Percentiles rank a stretch among this genome's conserved stretches.
Evolutionary conservation across 768 basidiomycete species (phyloP).

Genomic region (Tephrocybe rancida): DNA sequence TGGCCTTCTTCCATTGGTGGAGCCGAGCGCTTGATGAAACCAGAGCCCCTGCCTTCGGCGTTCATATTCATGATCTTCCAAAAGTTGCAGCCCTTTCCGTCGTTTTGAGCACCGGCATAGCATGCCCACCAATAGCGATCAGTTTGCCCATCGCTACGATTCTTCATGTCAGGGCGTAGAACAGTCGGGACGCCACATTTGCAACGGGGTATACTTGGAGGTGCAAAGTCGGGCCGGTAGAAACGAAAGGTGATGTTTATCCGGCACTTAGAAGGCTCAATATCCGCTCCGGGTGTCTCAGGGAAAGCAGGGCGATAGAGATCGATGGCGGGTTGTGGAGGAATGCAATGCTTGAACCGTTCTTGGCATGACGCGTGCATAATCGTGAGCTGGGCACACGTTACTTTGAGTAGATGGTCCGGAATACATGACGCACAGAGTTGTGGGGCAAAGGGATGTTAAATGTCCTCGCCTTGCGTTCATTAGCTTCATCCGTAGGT

Average conservation of each 20-base stretch:
- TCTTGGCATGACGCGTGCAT: slow-evolving; percentile 90
- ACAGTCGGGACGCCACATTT: slow-evolving; percentile 73
- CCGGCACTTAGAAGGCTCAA: slow-evolving; percentile 62
- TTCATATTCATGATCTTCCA: slow-evolving; percentile 76
- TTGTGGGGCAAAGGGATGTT: slow-evolving; percentile 80
- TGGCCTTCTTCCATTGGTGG: background rate
- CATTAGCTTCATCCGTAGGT: slow-evolving; percentile 57
- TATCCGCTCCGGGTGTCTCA: slow-evolving; percentile 23
- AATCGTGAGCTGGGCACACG: slow-evolving; percentile 60
- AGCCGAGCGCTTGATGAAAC: background rate
- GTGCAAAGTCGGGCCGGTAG: slow-evolving; percentile 79
- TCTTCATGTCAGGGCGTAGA: slow-evolving; percentile 80
- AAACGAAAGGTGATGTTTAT: slow-evolving; percentile 90
- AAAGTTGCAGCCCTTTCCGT: slow-evolving; percentile 78
- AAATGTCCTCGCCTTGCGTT: slow-evolving; percentile 68
- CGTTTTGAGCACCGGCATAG: slow-evolving; percentile 79
- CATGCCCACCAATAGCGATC: slow-evolving; percentile 83
- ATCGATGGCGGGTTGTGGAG: slow-evolving; percentile 71
- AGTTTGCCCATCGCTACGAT: slow-evolving; percentile 51
- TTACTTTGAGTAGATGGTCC: slow-evolving; percentile 1
- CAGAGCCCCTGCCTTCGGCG: slow-evolving; percentile 61
- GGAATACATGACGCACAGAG: slow-evolving; percentile 50
- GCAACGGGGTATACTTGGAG: slow-evolving; percentile 68
- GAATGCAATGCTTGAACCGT: slow-evolving; percentile 77
- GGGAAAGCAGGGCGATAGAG: slow-evolving; percentile 66